Evolutionary conservation across 768 basidiomycete genomes (phyloP), one percentile per base, ranked within the genome.

Genomic region (Russula brevipes): DNA sequence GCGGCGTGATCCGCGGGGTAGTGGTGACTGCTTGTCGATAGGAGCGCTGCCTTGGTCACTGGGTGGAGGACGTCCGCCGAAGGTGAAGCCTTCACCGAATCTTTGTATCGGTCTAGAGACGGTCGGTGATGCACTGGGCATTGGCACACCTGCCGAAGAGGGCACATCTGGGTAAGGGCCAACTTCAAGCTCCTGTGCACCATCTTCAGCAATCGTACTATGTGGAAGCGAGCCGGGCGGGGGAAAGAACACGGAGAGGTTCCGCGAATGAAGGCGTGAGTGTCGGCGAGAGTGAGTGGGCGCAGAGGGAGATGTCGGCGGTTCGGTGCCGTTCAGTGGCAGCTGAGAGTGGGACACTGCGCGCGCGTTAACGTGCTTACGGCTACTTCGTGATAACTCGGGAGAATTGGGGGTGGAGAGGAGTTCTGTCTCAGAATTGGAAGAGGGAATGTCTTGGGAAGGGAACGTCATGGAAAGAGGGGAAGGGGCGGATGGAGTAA

Each of bases 221-320:
- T 81, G 76, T 0, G 85, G 82, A 2, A 83, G 70, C 3, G 83
- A 77, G 2, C 88, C 90, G 0, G 91, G 90, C 39, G 86, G 82
- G 16, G 94, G 94, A 69, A 97, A 97, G 80, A 88, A 96, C 17
- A 96, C 79, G 1, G 93, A 95, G 3, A 97, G 78, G 70, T 98
- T 98, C 51, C 94, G 85, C 0, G 94, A 94, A 71, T 97, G 94
- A 17, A 96, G 78, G 2, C 91, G 82, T 4, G 83, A 75, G 73
- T 94, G 91, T 49, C 79, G 69, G 50, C 79, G 72, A 9, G 70
- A 50, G 47, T 78, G 72, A 44, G 64, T 72, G 59, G 66, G 69
- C 57, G 70, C 60, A 59, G 77, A 36, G 57, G 74, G 54, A 0
- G 72, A 66, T 8, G 63, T 35, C 16, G 47, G 47, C 45, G 63